Evolutionary conservation across 352 stramenopile species (phyloP).

Genomic region (Globisporangium splendens): DNA sequence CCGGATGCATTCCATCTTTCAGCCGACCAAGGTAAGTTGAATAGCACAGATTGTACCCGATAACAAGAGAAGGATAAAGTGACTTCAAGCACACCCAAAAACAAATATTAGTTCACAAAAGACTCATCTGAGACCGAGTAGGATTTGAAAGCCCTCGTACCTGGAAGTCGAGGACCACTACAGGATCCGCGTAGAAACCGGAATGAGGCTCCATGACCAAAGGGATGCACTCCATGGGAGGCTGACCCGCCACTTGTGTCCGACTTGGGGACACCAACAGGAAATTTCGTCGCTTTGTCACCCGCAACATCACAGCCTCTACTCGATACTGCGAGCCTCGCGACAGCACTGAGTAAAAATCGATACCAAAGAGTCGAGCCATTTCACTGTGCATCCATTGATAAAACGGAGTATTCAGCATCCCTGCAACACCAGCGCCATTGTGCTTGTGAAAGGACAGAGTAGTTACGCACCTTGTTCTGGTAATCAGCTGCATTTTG

Average conservation of each 20-base stretch:
- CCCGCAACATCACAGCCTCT: conserved; percentile 90
- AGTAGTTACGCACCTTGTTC: conserved; percentile 43
- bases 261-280: conserved; percentile 78
- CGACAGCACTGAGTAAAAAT: conserved; percentile 92
- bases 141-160: conserved; percentile 16
- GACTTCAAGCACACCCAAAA: conserved; percentile 49
- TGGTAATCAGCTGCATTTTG: conserved; percentile 83
- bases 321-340: conserved; percentile 93
- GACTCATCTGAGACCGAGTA: neutral
- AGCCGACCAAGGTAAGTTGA: conserved; percentile 94
- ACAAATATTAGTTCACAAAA: neutral
- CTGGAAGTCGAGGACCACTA: conserved; percentile 99
- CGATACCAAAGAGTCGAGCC: conserved; percentile 92
- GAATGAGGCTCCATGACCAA: conserved; percentile 95
- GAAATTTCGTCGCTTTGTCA: conserved; percentile 89
- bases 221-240: conserved; percentile 91
- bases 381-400: conserved; percentile 71
- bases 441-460: neutral
- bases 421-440: neutral
- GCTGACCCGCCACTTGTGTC: conserved; percentile 84
- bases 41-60: conserved; percentile 99
- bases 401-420: neutral
- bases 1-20: conserved; percentile 62
- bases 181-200: conserved; percentile 94
- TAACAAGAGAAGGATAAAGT: conserved; percentile 99